Conservation (phyloP, 78 protist genomes). For the Dictyostelium purpureum region DNA sequence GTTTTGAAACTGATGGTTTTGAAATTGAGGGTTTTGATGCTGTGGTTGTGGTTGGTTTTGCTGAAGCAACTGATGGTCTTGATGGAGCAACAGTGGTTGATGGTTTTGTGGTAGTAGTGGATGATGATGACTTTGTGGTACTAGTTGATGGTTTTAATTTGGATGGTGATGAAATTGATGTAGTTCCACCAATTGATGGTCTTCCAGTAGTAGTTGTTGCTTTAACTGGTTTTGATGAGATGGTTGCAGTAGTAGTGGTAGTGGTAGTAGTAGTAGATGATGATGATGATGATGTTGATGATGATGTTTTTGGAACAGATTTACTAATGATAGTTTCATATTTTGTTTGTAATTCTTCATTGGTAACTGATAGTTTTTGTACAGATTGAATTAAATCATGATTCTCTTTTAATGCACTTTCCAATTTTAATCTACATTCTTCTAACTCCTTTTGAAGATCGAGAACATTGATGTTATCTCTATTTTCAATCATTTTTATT, state of each 20-base stretch:
- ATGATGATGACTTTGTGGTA: not conserved
- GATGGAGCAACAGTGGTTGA: not conserved
- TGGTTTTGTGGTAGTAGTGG: not conserved
- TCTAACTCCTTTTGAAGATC: conserved; percentile 51
- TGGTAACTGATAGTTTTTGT: not conserved
- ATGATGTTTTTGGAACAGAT: too few relatives aligned
- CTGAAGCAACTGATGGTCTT: not conserved
- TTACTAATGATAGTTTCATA: conserved; percentile 8
- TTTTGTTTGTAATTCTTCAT: not conserved
- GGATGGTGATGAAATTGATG: not conserved
- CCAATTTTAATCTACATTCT: conserved; percentile 4
- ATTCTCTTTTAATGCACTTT: not conserved
- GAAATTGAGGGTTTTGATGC: not conserved
- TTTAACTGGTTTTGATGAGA: not conserved
- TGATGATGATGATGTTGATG: not conserved
- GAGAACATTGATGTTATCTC: not conserved
- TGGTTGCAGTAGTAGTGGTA: not conserved
- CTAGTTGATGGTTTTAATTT: not conserved
- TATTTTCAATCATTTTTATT: not conserved
- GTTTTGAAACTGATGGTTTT: not conserved
- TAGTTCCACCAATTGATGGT: not conserved
- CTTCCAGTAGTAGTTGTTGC: not conserved
- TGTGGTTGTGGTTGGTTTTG: not conserved
- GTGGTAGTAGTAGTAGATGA: not conserved
- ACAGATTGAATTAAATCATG: not conserved